Evolutionary conservation across 495 filamentous ascomycete species (phyloP), one percentile per base, ranked within the genome.

Genomic region (Penicillium crystallinum): DNA sequence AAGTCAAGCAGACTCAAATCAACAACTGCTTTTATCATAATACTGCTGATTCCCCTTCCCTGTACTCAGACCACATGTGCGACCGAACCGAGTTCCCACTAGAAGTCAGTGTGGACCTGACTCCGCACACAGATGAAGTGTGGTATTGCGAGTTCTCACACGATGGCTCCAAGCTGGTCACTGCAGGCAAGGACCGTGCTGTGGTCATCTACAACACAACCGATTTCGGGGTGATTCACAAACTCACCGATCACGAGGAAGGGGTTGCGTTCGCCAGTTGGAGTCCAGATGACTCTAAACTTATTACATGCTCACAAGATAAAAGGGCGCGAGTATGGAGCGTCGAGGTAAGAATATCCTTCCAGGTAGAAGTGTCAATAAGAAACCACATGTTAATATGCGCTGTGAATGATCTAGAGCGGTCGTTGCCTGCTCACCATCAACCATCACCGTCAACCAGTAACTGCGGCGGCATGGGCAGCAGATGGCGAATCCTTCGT

Each of bases 61-160:
- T 99, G 45, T 97, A 95, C 71, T 81, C 83, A 8, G 88, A 97
- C 62, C 93, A 99, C 63, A 71, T 76, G 39, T 99, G 95, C 62
- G 86, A 93, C 43, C 78, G 81, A 54, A 79, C 77, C 39, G 79
- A 88, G 37, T 97, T 97, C 59, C 93, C 93, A 0, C 69, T 85
- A 4, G 77, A 81, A 27, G 77, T 83, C 2, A 72, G 80, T 17
- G 61, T 81, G 11, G 83, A 90, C 55, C 72, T 97, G n/a, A 76
- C 75, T 25, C 72, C 89, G 48, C 90, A 93, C 62, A 72, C 72
- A 1, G 88, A 90, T 54, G 91, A 99, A 69, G 87, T 97, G 11
- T 99, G 90, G 89, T 85, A 86, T 56, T 78, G 96, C 19, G 75
- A 82, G 52, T 99, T 96, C 64, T 97, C 93, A 6, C 84, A 95